Percentiles rank a stretch among this genome's conserved stretches.
Evolutionary conservation across 2,329 filamentous ascomycete species (phyloP).

Genomic region (Xylaria sp.): DNA sequence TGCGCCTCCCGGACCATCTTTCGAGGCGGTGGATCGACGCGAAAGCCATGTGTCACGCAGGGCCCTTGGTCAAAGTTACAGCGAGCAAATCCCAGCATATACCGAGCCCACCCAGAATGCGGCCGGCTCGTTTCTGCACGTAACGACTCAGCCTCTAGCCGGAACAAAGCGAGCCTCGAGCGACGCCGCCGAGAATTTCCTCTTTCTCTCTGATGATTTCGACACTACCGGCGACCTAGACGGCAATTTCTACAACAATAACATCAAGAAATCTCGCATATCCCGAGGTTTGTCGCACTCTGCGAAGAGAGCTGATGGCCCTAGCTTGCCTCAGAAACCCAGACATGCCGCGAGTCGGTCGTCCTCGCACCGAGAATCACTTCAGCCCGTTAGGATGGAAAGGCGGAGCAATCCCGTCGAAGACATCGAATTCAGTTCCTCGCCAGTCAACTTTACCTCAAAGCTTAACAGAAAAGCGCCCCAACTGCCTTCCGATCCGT

Average conservation of each 20-base stretch:
- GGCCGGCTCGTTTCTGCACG: constrained; percentile 2
- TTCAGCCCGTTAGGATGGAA: constrained; percentile 35
- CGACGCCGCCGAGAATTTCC: constrained; percentile 43
- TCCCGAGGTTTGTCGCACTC: constrained; percentile 26
- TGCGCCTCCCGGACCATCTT: constrained; percentile 22
- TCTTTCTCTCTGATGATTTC: constrained; percentile 56
- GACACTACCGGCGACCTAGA: constrained; percentile 55
- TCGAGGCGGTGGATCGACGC: constrained; percentile 17
- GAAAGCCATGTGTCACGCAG: constrained; percentile 24
- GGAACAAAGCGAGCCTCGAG: constrained; percentile 37
- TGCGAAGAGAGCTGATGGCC: constrained; percentile 18
- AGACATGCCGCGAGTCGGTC: constrained; percentile 35
- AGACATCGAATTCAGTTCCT: constrained; percentile 48
- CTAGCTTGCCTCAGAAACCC: constrained; percentile 31
- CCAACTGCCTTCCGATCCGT: constrained; percentile 39
- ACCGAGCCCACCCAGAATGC: constrained; percentile 18
- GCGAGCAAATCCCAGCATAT: constrained; percentile 20
- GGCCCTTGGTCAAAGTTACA: constrained; percentile 36
- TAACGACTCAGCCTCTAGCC: constrained; percentile 3
- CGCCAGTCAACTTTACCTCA: constrained; percentile 34
- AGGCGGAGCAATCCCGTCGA: constrained; percentile 44
- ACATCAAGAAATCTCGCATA: constrained; percentile 41
- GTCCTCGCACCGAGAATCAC: constrained; percentile 20
- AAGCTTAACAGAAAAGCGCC: constrained; percentile 20
- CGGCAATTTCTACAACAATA: constrained; percentile 44